Base-by-base conservation (phyloP, 176 grass and related monocot genomes). In the Leersia perrieri region DNA sequence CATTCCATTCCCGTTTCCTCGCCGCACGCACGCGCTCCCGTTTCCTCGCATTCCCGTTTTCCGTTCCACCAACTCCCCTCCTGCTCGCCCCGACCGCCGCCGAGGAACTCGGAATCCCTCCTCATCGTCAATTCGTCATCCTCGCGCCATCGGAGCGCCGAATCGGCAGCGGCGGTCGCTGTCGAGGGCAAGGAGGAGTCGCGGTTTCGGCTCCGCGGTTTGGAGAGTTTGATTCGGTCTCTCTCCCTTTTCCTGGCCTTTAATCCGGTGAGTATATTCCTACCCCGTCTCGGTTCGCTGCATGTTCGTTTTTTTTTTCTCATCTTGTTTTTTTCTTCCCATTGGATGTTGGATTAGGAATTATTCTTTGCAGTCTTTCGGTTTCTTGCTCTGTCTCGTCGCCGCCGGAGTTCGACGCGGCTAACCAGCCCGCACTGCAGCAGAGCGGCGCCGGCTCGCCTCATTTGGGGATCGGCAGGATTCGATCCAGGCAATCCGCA, bases 201-300 rank as follows among this genome's bases (percentile, higher is more conserved):
- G 18, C 42, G 61, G 81, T 65, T 74, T 38, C 18, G 82, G 78
- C 22, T 71, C 28, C 74, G 40, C 40, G 44, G 33, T 27, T 60
- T 34, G 13, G 13, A 9, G 33, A 36, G 3, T 78, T 78, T 4
- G 74, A 85, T 85, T 77, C 73, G 26, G 36, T 76, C 34, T 20
- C 25, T 20, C 45, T 5, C 32, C 5, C 13, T 13, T 30, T 41
- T 60, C 18, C 20, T 12, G 11, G 2, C 22, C 10, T 41, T 31
- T 53, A 0, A 9, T 20, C 29, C 0, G 49, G 73, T 63, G 29
- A 15, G 55, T 47, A 78, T 83, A 57, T 75, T 72, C 49, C 35
- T 70, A 55, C 53, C 5, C 29, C 29, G 74, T 49, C 38, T 71
- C 22, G 22, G 30, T 72, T 72, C 74, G 3, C 44, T 78, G 51